Base-by-base conservation (phyloP, 2,329 filamentous ascomycete species). In the Furcasterigmium furcatum region DNA sequence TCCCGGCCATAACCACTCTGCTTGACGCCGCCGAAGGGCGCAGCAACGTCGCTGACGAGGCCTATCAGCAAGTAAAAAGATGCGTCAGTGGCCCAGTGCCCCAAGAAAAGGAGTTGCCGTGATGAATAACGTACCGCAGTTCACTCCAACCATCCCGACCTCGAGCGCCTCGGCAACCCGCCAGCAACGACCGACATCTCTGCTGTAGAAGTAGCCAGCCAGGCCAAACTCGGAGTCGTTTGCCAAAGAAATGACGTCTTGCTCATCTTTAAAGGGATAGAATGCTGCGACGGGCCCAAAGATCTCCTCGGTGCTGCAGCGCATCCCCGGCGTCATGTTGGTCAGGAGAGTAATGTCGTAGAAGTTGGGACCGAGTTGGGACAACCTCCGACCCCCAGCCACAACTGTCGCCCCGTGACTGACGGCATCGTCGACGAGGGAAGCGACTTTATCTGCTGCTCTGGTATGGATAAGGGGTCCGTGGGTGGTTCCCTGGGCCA, bases 1-100 rank as follows among this genome's bases (percentile, higher is more conserved):
- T 94, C 89, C 38, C 87, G 73, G 3, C 88, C 88, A 56, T 91
- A 91, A 1, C 88, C 88, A 56, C 83, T 88, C 68, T 91, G 76
- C 69, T 94, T 94, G 39, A 94, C 84, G 53, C 88, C 88, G n/a
- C 88, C 88, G 59, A 94, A 94, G 0, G 79, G 79, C 44, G 76
- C 63, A 0, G 77, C 77, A 9, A 73, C 67, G 49, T 82, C 79
- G 3, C 77, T 51, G 16, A 51, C 50, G 2, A 47, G 42, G 14
- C 49, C 49, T 4, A 27, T 7, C 7, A 27, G 24, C 24, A 27
- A 32, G n/a, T n/a, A n/a, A n/a, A n/a, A n/a, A n/a, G n/a, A n/a
- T n/a, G n/a, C n/a, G n/a, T n/a, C n/a, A n/a, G n/a, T n/a, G n/a
- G n/a, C n/a, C n/a, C n/a, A n/a, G n/a, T n/a, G n/a, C n/a, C n/a